phyloP scores from a whole-genome alignment of 257 asterid genomes.

The Voacanga thouarsii region DNA sequence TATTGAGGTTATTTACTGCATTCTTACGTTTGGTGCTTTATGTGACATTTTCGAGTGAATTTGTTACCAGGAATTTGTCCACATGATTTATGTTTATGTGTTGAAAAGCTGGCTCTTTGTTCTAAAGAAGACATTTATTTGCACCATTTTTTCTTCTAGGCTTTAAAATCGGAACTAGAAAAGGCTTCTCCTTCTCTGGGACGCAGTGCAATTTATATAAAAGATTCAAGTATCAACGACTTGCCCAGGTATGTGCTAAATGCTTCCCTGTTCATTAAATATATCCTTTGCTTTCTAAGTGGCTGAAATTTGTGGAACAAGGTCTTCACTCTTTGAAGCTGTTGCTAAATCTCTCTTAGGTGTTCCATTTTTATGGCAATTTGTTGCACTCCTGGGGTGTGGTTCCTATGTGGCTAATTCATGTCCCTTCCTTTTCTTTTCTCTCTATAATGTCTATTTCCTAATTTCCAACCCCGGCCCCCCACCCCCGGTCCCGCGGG shows the following conservation, averaged over 20 bases:
- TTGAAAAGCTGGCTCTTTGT: too few relatives aligned
- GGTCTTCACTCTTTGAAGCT: slow-evolving; percentile 5
- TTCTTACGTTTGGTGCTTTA: not conserved
- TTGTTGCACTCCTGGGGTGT: not conserved
- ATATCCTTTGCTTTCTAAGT: not conserved
- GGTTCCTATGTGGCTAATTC: not conserved
- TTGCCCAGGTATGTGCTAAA: slow-evolving; percentile 73
- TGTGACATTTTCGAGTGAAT: not conserved
- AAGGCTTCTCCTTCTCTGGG: slow-evolving; percentile 96
- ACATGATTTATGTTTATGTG: not conserved
- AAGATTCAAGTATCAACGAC: slow-evolving; percentile 86
- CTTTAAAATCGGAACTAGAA: slow-evolving; percentile 90
- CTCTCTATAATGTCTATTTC: not conserved
- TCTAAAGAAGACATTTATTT: not conserved
- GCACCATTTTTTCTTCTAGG: slow-evolving; percentile 44
- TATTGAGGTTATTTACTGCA: not conserved
- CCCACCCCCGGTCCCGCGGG: too few relatives aligned
- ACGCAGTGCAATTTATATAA: slow-evolving; percentile 79
- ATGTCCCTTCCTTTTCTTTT: too few relatives aligned
- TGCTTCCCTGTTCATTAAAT: not conserved
- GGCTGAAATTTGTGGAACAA: not conserved
- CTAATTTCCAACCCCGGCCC: too few relatives aligned
- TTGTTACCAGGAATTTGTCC: not conserved
- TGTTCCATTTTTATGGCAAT: slow-evolving; percentile 10
- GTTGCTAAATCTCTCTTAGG: slow-evolving; percentile 14